These are phyloP conservation scores for Coemansia sp. DNA, from an alignment of 192 early-diverging fungal genomes.

Conservation along the genomic window DNA sequence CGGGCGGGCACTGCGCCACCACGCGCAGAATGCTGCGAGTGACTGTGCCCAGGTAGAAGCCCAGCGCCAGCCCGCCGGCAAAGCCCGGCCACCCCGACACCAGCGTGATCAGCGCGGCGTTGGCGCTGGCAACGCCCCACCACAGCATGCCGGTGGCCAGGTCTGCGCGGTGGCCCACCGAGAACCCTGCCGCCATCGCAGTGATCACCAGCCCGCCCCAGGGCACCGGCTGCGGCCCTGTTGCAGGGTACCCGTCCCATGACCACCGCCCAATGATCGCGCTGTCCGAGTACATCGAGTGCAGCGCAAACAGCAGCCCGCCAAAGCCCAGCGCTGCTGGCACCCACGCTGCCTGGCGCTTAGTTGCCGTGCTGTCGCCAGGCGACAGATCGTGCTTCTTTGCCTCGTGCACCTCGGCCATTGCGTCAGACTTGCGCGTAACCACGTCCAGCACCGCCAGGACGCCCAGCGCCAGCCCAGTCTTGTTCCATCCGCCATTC, in stretches of 20 bases:
- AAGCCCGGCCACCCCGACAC: slow-evolving; percentile 65
- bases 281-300: slow-evolving; percentile 75
- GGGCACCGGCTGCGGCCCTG: slow-evolving; percentile 71
- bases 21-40: slow-evolving; percentile 62
- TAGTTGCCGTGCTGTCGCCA: background rate
- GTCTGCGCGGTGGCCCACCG: slow-evolving; percentile 31
- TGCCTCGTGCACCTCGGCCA: slow-evolving; percentile 24
- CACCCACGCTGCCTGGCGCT: slow-evolving; percentile 47
- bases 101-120: slow-evolving; percentile 60
- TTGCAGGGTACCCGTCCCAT: slow-evolving; percentile 71
- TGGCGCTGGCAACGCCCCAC: slow-evolving; percentile 60
- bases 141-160: slow-evolving; percentile 53
- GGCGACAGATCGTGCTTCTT: slow-evolving; percentile 39
- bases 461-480: slow-evolving; percentile 63
- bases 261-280: slow-evolving; percentile 75
- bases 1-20: slow-evolving; percentile 59
- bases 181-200: slow-evolving; percentile 61
- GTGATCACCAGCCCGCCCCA: slow-evolving; percentile 67
- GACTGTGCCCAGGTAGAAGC: slow-evolving; percentile 60
- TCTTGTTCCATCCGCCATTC: slow-evolving; percentile 72
- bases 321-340: slow-evolving; percentile 64
- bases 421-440: slow-evolving; percentile 41
- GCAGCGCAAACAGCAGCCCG: slow-evolving; percentile 66
- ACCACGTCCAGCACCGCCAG: slow-evolving; percentile 61
- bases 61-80: slow-evolving; percentile 63